Base-by-base conservation (phyloP, 2,329 filamentous ascomycete species). In the Arthrobotrys pseudoclavata region DNA sequence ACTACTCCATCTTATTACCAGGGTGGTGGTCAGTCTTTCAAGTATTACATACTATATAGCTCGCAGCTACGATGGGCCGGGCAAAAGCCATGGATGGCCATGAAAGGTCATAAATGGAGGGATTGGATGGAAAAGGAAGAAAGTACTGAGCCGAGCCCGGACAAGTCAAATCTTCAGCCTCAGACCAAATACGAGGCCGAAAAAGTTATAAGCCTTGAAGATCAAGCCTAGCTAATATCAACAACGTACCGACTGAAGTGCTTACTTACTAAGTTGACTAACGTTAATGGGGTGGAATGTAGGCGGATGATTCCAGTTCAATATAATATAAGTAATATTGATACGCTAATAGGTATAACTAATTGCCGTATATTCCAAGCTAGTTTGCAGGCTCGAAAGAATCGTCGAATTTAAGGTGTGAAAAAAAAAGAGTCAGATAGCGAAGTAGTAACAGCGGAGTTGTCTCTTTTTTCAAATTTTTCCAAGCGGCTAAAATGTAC, bases 151-250 rank as follows among this genome's bases (percentile, higher is more conserved):
- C 52, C 29, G 55, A 26, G 55, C 31, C n/a, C 34, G 55, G 26
- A 60, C 55, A 20, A 60, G 42, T 60, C 55, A 60, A 20, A 42
- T 42, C 31, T 71, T 71, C 68, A 71, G 68, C 68, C 68, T 71
- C 68, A 71, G 20, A 63, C 31, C 20, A 20, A 70, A 57, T 53
- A 53, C 24, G n/a, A 70, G 29, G n/a, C 1, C 15, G 12, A 20
- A 45, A 57, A 55, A 57, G 20, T 10, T 66, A 72, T 66, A 72
- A 72, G 69, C 69, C 69, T 66, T 72, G 31, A 24, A 42, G n/a
- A n/a, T n/a, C n/a, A 26, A 31, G 4, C 22, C 48, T 55, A 29
- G 18, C 15, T 7, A 7, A 45, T 20, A 45, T 13, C 12, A 9
- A n/a, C 29, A 15, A 40, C 37, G 1, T 3, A 40, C 37, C 15